phyloP scores from a whole-genome alignment of 1,284 basidiomycete genomes.

The Spongiforma sp. region DNA sequence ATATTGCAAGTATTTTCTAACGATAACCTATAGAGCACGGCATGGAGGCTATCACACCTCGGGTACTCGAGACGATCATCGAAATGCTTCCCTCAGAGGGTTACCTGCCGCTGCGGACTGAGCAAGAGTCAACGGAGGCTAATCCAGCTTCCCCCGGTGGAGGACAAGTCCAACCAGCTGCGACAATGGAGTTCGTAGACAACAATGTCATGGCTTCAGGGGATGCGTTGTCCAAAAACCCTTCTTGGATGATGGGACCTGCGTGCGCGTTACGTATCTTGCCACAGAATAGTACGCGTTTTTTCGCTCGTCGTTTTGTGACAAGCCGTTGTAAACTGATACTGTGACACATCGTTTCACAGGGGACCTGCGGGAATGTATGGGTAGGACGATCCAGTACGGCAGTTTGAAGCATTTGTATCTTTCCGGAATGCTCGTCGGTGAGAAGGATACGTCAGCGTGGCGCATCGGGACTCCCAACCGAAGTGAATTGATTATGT shows the following conservation, averaged over 20 bases:
- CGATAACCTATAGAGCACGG: constrained; percentile 21
- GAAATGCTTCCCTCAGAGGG: constrained; percentile 23
- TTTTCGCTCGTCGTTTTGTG: not conserved
- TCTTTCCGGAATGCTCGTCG: constrained; percentile 11
- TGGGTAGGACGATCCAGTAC: constrained; percentile 2
- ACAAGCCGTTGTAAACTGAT: no score
- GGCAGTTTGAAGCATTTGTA: constrained; percentile 8
- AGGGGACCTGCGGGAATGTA: constrained; percentile 1
- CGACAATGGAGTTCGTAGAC: not conserved
- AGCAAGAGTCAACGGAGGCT: not conserved
- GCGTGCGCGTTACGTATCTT: constrained; percentile 18
- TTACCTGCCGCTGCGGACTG: constrained; percentile 6
- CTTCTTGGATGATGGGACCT: constrained; percentile 22
- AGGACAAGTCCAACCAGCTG: not conserved
- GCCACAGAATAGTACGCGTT: constrained; percentile 13
- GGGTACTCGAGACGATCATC: constrained; percentile 19
- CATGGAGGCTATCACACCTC: constrained; percentile 7
- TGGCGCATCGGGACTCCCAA: constrained; percentile 14
- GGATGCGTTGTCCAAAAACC: not conserved
- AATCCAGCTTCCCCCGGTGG: not conserved
- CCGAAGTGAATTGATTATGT: constrained; percentile 1
- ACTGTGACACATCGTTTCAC: not conserved
- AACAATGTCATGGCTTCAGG: not conserved
- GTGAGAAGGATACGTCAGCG: constrained; percentile 6
- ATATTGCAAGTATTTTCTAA: not conserved